Base-by-base conservation (phyloP, 345 rosid species). In the Melaleuca alternifolia region DNA sequence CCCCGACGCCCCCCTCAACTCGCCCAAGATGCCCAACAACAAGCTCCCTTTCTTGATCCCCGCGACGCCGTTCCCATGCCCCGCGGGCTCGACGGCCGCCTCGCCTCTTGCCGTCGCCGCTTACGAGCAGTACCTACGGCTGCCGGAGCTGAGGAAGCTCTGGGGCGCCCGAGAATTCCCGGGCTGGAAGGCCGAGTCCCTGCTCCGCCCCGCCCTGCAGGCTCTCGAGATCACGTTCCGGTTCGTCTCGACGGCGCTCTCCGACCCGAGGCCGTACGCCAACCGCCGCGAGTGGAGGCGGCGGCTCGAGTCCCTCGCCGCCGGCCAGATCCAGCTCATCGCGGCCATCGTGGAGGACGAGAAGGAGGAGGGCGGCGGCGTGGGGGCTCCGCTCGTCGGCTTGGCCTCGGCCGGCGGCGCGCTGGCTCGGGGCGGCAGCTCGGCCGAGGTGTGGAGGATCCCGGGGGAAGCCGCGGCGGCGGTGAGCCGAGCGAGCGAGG, bases 151-250 rank as follows among this genome's bases (percentile, higher is more conserved):
- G 11, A 86, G 87, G 76, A 86, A 54, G 85, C 89, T 94, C 11
- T 96, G 97, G 96, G 88, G 84, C 5, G 51, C 88, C 9, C 87
- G 84, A 0, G 90, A 92, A 18, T 97, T 93, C 86, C 95, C 96
- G 3, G 75, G 82, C 16, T 97, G 99, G 99, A 86, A 84, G 83
- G 85, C 92, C 79, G 99, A 96, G 85, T 86, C 93, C 2, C 75
- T 97, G 18, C 61, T 95, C 48, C 94, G 93, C 71, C 98, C 98
- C 56, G 94, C 98, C 81, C 91, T 97, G n/a, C 98, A 95, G 11
- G 98, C 95, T 75, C 88, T 95, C 2, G 98, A 97, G 89, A 93
- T 94, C 89, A 95, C 97, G 18, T 97, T 97, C 91, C 96, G 99
- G 87, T 92, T 96, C 54, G 89, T 94, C 87, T 92, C 96, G 18